Conservation (phyloP, 768 basidiomycete genomes). For the Trametes sanguinea region DNA sequence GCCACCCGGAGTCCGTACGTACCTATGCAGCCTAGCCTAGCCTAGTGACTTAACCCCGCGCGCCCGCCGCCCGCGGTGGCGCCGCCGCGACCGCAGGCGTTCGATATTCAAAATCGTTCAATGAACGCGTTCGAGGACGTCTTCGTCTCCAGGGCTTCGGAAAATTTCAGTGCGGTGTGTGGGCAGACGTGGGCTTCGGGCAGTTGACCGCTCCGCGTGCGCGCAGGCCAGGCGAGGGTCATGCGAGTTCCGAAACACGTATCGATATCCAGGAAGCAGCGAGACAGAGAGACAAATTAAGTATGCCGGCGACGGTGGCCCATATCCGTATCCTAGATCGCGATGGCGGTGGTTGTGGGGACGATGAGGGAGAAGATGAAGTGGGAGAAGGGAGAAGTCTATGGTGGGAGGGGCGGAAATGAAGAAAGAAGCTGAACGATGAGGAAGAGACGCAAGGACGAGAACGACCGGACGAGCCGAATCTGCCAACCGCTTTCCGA, state of each 20-base stretch:
- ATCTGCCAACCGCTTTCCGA: neutral
- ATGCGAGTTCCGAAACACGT: neutral
- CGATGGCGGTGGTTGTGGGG: constrained; percentile 1
- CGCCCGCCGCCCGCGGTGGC: too few relatives aligned
- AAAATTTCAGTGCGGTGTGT: too few relatives aligned
- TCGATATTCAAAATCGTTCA: too few relatives aligned
- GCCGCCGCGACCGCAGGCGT: too few relatives aligned
- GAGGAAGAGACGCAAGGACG: neutral
- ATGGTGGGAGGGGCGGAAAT: constrained; percentile 6
- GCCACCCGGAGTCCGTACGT: too few relatives aligned
- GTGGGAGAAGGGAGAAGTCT: neutral
- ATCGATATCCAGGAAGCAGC: neutral
- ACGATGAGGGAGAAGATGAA: neutral
- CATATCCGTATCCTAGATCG: constrained; percentile 9
- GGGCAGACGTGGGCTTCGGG: neutral
- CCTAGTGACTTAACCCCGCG: too few relatives aligned
- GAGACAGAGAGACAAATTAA: neutral
- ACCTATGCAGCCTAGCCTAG: too few relatives aligned
- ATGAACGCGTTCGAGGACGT: too few relatives aligned
- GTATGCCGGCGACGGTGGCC: constrained; percentile 8
- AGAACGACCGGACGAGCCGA: neutral
- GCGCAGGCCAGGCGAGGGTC: neutral
- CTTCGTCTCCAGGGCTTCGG: too few relatives aligned
- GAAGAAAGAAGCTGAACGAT: neutral
- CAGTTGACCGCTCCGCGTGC: neutral